Percentiles rank a stretch among this genome's conserved stretches.
These are phyloP conservation scores for Drechslerella stenobrocha DNA, from an alignment of 2,329 filamentous ascomycete genomes.

Conservation along the genomic window DNA sequence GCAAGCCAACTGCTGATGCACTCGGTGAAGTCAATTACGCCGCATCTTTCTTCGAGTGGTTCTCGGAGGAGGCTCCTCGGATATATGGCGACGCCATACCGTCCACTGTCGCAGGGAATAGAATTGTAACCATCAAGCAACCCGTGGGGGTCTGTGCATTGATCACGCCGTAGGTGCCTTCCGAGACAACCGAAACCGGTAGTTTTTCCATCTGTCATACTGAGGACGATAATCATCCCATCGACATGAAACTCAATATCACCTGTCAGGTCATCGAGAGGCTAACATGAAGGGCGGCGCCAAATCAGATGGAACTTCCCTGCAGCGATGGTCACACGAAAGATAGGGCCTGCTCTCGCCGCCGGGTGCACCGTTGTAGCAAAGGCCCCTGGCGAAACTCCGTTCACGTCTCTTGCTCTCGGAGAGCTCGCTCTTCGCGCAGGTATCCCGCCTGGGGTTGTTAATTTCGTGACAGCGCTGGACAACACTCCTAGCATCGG, in stretches of 20 bases:
- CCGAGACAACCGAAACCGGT: constrained; percentile 28
- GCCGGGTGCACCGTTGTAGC: constrained; percentile 94
- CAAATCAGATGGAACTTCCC: constrained; percentile 75
- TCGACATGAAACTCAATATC: constrained; percentile 29
- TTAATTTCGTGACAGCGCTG: constrained; percentile 82
- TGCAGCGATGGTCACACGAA: constrained; percentile 73
- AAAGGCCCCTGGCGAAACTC: constrained; percentile 90
- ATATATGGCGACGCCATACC: constrained; percentile 75
- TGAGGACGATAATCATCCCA: background rate
- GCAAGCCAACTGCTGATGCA: constrained; percentile 77
- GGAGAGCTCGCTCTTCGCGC: constrained; percentile 84
- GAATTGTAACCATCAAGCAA: constrained; percentile 77
- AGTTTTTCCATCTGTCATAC: constrained; percentile 13
- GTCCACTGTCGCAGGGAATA: constrained; percentile 69
- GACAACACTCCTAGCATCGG: constrained; percentile 81
- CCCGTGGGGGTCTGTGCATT: constrained; percentile 81
- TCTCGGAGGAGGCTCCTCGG: constrained; percentile 75
- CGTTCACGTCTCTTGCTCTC: constrained; percentile 83
- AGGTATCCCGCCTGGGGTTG: constrained; percentile 84
- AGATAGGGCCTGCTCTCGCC: constrained; percentile 74
- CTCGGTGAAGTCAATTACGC: constrained; percentile 73
- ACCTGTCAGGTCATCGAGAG: constrained; percentile 12
- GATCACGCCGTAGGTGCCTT: constrained; percentile 67
- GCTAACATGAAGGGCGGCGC: constrained; percentile 24
- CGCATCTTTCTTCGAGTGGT: constrained; percentile 78